Conservation (phyloP, 768 basidiomycete species). For the Aureoboletus auriporus region DNA sequence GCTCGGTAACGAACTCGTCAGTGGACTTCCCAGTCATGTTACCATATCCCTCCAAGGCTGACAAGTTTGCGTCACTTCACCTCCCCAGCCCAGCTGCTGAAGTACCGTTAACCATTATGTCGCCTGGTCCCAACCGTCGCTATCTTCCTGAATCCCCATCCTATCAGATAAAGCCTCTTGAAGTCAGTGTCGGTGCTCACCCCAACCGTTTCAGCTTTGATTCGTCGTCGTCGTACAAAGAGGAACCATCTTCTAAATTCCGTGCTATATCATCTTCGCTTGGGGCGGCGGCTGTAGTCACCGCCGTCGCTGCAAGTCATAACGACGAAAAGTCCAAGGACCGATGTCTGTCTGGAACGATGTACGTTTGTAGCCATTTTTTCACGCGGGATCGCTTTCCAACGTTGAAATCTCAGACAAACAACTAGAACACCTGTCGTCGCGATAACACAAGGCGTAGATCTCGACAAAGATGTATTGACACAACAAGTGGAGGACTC, state of each 20-base stretch:
- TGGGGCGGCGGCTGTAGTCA: background rate
- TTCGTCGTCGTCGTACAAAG: background rate
- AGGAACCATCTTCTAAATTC: background rate
- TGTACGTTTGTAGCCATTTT: constrained; percentile 6
- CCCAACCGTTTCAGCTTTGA: background rate
- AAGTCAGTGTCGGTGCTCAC: background rate
- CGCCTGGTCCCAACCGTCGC: background rate
- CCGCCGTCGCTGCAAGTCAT: background rate
- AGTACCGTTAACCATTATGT: constrained; percentile 2
- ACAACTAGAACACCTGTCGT: background rate
- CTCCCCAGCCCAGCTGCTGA: background rate
- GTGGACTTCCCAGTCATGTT: background rate
- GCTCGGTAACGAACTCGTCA: background rate
- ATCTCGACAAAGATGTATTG: background rate
- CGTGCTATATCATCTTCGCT: background rate
- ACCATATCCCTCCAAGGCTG: background rate
- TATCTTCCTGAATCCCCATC: background rate
- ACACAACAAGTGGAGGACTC: background rate
- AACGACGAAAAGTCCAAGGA: background rate
- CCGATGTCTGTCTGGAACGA: background rate
- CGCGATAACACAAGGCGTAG: background rate
- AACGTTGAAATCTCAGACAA: constrained; percentile 5
- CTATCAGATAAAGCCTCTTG: background rate
- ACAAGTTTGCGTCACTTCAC: background rate
- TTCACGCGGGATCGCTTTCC: background rate